phyloP scores from a whole-genome alignment of 192 early-diverging fungal species.

The Entrophospora sp. region DNA sequence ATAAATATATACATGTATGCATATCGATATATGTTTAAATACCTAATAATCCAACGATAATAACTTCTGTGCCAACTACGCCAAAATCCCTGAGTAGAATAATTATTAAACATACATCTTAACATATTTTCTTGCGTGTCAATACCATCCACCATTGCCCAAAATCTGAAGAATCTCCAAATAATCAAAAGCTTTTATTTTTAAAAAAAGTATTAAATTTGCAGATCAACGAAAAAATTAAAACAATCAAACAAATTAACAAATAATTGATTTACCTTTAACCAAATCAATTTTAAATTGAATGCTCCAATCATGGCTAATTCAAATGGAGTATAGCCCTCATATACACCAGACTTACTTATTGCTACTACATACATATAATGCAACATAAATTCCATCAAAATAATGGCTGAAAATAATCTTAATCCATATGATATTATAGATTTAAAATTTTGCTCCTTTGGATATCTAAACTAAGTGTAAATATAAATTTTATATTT shows the following conservation, averaged over 20 bases:
- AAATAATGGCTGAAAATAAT: conserved; percentile 49
- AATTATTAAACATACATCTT: conserved; percentile 94
- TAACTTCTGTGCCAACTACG: conserved; percentile 91
- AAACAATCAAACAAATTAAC: not conserved
- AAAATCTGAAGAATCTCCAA: conserved; percentile 95
- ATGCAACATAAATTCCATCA: conserved; percentile 89
- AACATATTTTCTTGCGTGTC: conserved; percentile 92
- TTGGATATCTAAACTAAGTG: conserved; percentile 45
- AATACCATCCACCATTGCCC: conserved; percentile 89
- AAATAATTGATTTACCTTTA: conserved; percentile 47
- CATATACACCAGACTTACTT: conserved; percentile 79
- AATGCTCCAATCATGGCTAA: conserved; percentile 83
- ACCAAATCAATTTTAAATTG: conserved; percentile 87
- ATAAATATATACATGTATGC: no score
- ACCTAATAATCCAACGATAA: conserved; percentile 84
- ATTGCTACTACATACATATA: conserved; percentile 86
- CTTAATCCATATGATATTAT: conserved; percentile 56
- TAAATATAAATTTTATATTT: not conserved
- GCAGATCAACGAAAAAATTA: not conserved
- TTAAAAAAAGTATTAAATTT: not conserved
- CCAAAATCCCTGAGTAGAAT: conserved; percentile 91
- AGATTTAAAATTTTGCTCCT: conserved; percentile 26
- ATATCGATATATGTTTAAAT: conserved; percentile 14
- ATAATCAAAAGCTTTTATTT: conserved; percentile 69
- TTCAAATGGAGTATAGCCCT: conserved; percentile 66